phyloP scores from a whole-genome alignment of 2,329 filamentous ascomycete species.

The Truncatella angustata region DNA sequence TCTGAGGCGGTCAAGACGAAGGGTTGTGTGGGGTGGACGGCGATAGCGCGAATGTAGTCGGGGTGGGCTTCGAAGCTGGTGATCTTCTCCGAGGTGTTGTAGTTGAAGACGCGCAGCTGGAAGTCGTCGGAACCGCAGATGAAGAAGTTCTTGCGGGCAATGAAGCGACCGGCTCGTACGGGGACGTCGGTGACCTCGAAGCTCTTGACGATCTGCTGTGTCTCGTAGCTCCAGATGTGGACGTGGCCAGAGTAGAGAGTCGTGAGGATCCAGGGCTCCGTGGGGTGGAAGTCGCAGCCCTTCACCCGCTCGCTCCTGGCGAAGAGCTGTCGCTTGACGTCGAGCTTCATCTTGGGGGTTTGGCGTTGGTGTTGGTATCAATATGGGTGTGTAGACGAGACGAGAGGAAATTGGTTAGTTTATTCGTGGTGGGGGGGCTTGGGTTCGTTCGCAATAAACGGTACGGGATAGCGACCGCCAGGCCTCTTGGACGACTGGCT shows the following conservation, averaged over 20 bases:
- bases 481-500: neutral
- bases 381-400: neutral
- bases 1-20: conserved; percentile 95
- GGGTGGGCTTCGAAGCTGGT: conserved; percentile 96
- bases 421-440: neutral
- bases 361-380: conserved; percentile 16
- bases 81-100: conserved; percentile 99
- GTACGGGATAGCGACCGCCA: neutral
- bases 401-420: neutral
- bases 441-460: neutral
- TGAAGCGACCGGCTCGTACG: conserved; percentile 92
- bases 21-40: conserved; percentile 90
- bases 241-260: conserved; percentile 98
- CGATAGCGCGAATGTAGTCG: conserved; percentile 96
- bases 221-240: conserved; percentile 99
- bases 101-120: conserved; percentile 88
- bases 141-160: conserved; percentile 99
- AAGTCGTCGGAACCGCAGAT: conserved; percentile 95
- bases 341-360: conserved; percentile 33
- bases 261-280: conserved; percentile 94
- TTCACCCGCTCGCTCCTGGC: conserved; percentile 95
- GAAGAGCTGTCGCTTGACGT: conserved; percentile 71
- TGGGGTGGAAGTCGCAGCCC: conserved; percentile 92
- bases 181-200: conserved; percentile 99
- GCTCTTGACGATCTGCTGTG: conserved; percentile 94